These are phyloP conservation scores for Nemania sp. DNA, from an alignment of 2,329 filamentous ascomycete species.

Conservation along the genomic window DNA sequence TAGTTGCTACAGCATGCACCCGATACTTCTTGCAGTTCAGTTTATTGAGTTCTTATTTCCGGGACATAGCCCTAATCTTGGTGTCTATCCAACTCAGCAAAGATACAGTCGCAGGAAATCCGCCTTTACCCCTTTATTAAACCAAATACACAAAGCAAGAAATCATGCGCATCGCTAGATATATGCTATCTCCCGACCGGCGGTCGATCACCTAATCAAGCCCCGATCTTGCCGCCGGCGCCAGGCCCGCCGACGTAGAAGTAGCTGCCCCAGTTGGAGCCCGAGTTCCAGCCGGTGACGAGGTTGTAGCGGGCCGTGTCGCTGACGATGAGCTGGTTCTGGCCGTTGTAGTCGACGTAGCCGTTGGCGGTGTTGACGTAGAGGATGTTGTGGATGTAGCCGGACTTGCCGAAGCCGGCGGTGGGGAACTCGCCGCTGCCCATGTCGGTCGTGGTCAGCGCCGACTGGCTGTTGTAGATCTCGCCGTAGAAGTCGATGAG, in stretches of 20 bases:
- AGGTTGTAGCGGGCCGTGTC: constrained; percentile 23
- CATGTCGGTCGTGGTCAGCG: constrained; percentile 27
- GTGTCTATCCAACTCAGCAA: no score
- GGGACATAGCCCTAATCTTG: no score
- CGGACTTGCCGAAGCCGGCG: constrained; percentile 24
- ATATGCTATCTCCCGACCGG: no score
- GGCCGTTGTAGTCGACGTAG: constrained; percentile 23
- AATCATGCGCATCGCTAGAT: no score
- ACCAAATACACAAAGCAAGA: no score
- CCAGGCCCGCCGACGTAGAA: constrained; percentile 28
- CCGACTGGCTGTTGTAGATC: constrained; percentile 26
- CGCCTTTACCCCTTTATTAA: no score
- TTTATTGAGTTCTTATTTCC: no score
- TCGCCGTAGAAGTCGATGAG: constrained; percentile 28
- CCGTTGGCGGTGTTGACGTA: neutral
- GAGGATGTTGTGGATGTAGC: constrained; percentile 28
- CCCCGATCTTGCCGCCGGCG: constrained; percentile 22
- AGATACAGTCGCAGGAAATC: no score
- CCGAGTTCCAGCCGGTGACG: constrained; percentile 19
- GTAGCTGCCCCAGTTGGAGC: constrained; percentile 23
- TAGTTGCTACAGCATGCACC: no score
- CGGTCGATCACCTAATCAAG: neutral
- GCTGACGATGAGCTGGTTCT: constrained; percentile 20
- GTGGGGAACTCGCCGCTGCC: constrained; percentile 28
- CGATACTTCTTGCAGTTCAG: no score